phyloP scores from a whole-genome alignment of 2,329 filamentous ascomycete species.

The Colletotrichum sp. region DNA sequence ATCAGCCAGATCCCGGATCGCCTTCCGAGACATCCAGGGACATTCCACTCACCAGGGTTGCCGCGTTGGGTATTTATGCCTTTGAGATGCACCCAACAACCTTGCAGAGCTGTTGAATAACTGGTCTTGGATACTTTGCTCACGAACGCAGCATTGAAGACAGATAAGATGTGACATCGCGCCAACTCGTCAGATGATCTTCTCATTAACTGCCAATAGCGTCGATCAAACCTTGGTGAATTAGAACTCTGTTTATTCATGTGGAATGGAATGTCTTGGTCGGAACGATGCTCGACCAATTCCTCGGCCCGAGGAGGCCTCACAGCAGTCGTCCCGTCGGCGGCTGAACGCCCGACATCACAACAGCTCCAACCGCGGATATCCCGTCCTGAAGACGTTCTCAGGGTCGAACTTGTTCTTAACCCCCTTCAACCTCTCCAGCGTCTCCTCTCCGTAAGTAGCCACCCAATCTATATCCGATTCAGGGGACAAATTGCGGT shows the following conservation, averaged over 20 bases:
- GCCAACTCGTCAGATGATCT: neutral
- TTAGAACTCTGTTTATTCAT: neutral
- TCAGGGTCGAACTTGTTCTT: constrained; percentile 19
- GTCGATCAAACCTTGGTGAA: neutral
- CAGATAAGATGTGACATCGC: neutral
- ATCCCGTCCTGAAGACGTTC: constrained; percentile 16
- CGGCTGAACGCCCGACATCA: neutral
- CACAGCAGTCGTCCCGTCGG: neutral
- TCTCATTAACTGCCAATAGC: neutral
- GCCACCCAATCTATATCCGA: constrained; percentile 27
- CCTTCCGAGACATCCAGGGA: neutral
- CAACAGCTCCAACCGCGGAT: neutral
- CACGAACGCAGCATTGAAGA: neutral
- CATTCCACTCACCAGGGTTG: neutral
- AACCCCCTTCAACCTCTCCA: constrained; percentile 14
- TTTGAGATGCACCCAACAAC: neutral
- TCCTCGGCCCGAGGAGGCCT: neutral
- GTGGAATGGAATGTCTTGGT: neutral
- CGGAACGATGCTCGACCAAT: neutral
- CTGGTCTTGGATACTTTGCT: neutral
- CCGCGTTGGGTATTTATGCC: neutral
- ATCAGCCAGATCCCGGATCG: neutral
- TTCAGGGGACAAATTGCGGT: constrained; percentile 6
- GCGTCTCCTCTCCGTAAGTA: constrained; percentile 33
- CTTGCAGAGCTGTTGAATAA: neutral